phyloP scores from a whole-genome alignment of 2,329 filamentous ascomycete species.

The Aspergillus chevalieri region DNA sequence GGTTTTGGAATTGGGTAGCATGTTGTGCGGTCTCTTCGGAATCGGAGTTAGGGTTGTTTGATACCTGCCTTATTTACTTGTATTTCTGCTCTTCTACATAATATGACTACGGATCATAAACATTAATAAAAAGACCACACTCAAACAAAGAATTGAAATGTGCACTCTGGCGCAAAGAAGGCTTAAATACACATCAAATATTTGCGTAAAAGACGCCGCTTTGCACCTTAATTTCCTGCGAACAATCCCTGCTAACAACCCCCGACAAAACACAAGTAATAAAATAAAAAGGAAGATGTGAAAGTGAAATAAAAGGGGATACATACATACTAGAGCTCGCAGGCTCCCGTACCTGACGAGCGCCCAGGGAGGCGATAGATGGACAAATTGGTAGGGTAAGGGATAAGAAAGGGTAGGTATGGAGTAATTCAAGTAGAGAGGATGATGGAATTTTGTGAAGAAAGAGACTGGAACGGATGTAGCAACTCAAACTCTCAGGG shows the following conservation, averaged over 20 bases:
- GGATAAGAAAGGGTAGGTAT: no score
- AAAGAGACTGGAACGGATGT: no score
- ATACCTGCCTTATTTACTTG: neutral
- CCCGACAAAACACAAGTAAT: neutral
- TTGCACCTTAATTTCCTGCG: neutral
- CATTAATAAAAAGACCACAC: no score
- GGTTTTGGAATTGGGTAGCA: neutral
- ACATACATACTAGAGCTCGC: neutral
- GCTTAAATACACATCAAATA: conserved; percentile 7
- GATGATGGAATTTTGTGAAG: no score
- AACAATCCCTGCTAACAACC: neutral
- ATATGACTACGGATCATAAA: no score
- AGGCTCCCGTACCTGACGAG: neutral
- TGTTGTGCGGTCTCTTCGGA: neutral
- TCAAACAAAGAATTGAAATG: conserved; percentile 1
- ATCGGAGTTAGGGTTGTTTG: neutral
- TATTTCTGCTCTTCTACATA: neutral
- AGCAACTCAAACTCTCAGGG: no score
- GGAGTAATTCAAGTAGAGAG: no score
- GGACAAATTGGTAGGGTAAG: no score
- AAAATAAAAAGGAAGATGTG: neutral
- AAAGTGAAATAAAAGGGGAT: conserved; percentile 5
- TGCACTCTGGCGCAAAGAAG: conserved; percentile 5
- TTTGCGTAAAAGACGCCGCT: conserved; percentile 3
- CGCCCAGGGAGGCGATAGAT: no score